These are phyloP conservation scores for Halophytophthora polymorphica DNA, from an alignment of 352 stramenopile genomes.

Conservation along the genomic window DNA sequence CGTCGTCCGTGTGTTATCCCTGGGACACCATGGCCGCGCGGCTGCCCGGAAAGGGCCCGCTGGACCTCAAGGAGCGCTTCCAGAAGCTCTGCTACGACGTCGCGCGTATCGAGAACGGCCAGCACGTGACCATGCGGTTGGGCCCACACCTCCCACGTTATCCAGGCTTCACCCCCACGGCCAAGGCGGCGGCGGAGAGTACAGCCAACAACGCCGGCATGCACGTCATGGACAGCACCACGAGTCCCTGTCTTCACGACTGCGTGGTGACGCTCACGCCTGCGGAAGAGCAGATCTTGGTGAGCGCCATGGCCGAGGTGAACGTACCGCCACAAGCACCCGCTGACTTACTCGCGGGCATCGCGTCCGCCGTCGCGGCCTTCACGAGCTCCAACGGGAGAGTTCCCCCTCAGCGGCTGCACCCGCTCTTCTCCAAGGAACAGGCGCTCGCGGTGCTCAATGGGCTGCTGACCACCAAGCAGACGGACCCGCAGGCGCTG, in stretches of 20 bases:
- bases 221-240: no score
- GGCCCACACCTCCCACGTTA: conserved; percentile 27
- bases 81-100: conserved; percentile 78
- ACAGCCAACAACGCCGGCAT: conserved; percentile 14
- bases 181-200: conserved; percentile 9
- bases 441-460: conserved; percentile 35
- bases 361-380: conserved; percentile 55
- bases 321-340: conserved; percentile 43
- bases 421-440: conserved; percentile 39
- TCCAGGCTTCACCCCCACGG: conserved; percentile 7
- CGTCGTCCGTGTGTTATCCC: conserved; percentile 37
- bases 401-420: conserved; percentile 32
- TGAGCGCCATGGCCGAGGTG: conserved; percentile 48
- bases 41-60: conserved; percentile 46
- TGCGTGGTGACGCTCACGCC: conserved; percentile 55
- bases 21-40: conserved; percentile 59
- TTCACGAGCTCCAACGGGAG: conserved; percentile 47
- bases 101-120: conserved; percentile 58
- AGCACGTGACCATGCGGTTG: conserved; percentile 62
- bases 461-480: conserved; percentile 16
- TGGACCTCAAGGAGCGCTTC: conserved; percentile 63
- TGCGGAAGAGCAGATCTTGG: conserved; percentile 45
- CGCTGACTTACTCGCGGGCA: conserved; percentile 40
- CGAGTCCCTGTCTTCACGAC: conserved; percentile 30
- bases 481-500: conserved; percentile 24